Evolutionary conservation across 2,329 filamentous ascomycete species (phyloP).

Genomic region (Fusarium sp.): DNA sequence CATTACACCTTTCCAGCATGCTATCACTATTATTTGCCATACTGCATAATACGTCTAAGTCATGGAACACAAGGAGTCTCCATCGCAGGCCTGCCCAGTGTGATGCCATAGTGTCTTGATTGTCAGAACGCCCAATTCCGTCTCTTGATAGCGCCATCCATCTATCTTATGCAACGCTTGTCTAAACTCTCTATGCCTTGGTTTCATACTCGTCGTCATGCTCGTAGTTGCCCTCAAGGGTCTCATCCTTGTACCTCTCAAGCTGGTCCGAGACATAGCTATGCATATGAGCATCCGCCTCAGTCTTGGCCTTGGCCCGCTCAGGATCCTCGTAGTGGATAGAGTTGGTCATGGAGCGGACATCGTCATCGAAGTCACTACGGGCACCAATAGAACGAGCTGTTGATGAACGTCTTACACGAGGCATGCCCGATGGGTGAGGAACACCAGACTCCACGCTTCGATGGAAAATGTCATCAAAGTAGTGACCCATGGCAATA

Average conservation of each 20-base stretch:
- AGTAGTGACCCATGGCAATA: constrained; percentile 90
- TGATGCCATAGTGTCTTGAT: constrained; percentile 23
- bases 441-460: constrained; percentile 55
- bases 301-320: constrained; percentile 62
- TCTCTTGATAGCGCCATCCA: constrained; percentile 21
- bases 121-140: constrained; percentile 38
- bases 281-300: constrained; percentile 81
- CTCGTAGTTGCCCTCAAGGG: constrained; percentile 43
- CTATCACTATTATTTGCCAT: constrained; percentile 13
- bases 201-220: constrained; percentile 66
- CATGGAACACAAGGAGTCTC: constrained; percentile 27
- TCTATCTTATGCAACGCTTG: constrained; percentile 13
- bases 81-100: constrained; percentile 19
- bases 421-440: constrained; percentile 61
- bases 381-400: constrained; percentile 86
- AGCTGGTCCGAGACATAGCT: constrained; percentile 88
- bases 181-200: constrained; percentile 46
- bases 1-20: background rate
- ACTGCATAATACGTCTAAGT: constrained; percentile 28
- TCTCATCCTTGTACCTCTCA: constrained; percentile 71
- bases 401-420: constrained; percentile 84
- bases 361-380: constrained; percentile 78
- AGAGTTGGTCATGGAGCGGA: constrained; percentile 52
- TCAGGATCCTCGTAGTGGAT: constrained; percentile 59
- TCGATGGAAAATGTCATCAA: constrained; percentile 86